Percentiles rank a stretch among this genome's conserved stretches.
These are phyloP conservation scores for Hebeloma cylindrosporum DNA, from an alignment of 768 basidiomycete genomes.

Conservation along the genomic window DNA sequence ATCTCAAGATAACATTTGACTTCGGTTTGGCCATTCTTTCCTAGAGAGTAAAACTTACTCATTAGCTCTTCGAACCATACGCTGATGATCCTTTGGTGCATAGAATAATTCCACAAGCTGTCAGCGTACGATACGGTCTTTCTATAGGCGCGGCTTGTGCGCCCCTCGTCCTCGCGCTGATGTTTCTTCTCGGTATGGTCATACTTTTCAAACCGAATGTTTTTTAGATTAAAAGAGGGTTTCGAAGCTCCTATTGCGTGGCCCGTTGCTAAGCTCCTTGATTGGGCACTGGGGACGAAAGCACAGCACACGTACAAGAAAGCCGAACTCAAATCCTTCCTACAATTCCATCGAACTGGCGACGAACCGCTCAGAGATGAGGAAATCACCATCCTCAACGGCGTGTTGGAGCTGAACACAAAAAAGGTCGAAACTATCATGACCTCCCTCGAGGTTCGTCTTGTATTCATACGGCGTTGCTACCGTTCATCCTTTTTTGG, in stretches of 20 bases:
- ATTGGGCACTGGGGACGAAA: slow-evolving; percentile 72
- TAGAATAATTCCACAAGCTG: slow-evolving; percentile 67
- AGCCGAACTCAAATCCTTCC: slow-evolving; percentile 74
- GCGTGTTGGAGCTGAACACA: slow-evolving; percentile 72
- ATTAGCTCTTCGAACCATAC: background rate
- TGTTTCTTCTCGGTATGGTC: slow-evolving; percentile 62
- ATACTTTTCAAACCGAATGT: slow-evolving; percentile 20
- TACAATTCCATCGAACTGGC: slow-evolving; percentile 76
- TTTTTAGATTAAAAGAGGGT: background rate
- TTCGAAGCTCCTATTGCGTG: slow-evolving; percentile 71
- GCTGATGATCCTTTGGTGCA: background rate
- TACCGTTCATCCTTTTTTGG: background rate
- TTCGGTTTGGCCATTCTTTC: slow-evolving; percentile 1
- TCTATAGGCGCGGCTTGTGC: slow-evolving; percentile 76
- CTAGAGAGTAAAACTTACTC: slow-evolving; percentile 62
- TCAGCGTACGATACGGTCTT: slow-evolving; percentile 78
- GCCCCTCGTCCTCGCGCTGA: slow-evolving; percentile 69
- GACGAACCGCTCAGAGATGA: slow-evolving; percentile 80
- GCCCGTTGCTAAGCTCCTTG: slow-evolving; percentile 83
- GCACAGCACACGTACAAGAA: slow-evolving; percentile 80
- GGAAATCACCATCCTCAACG: slow-evolving; percentile 79
- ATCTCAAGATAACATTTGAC: background rate
- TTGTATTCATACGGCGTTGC: background rate
- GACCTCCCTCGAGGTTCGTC: slow-evolving; percentile 69
- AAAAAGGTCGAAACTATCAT: slow-evolving; percentile 77